Base-by-base conservation (phyloP, 2,329 filamentous ascomycete genomes). In the Penicillium polonicum region DNA sequence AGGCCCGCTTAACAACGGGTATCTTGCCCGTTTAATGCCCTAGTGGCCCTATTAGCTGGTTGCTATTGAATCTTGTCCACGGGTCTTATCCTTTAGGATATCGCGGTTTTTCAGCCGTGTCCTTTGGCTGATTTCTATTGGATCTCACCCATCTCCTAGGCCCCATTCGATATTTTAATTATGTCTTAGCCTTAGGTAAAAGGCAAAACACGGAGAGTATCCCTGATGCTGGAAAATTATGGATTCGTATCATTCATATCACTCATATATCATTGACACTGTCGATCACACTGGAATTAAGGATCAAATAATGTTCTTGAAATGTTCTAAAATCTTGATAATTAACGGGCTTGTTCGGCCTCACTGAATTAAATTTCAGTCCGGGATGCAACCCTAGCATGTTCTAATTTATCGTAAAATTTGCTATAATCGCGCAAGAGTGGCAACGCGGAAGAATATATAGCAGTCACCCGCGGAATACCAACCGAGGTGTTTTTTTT, bases 1-100 rank as follows among this genome's bases (percentile, higher is more conserved):
- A 52, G 58, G 50, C 50, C 60, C 65, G 62, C 62, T 53, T 67
- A 65, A 65, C 62, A 39, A 59, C 65, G 65, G 65, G 41, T 65
- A 56, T 56, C 56, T 60, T 57, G 41, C 59, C 59, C 56, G 49
- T 52, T 55, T 60, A 41, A 41, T 63, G 59, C 62, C 61, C 57
- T 55, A 48, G 43, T 51, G 25, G 27, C 33, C 35, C 3, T 33
- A n/a, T 48, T 36, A 38, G 9, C 21, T 17, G 2, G 33, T 13
- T 38, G 33, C 17, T 52, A 44, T 25, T 49, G 60, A 58, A 52
- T 33, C 54, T 59, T 10, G 17, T 33, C 51, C 59, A 31, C 1
- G 29, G 58, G 55, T 45, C 55, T 63, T 51, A 59, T 63, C 51
- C 57, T 48, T 55, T 52, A 50, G 53, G 50, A 29, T 43, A 51